Evolutionary conservation across 169 alveolate genomes (phyloP), one percentile per base, ranked within the genome.

Genomic region (Theileria annulata): DNA sequence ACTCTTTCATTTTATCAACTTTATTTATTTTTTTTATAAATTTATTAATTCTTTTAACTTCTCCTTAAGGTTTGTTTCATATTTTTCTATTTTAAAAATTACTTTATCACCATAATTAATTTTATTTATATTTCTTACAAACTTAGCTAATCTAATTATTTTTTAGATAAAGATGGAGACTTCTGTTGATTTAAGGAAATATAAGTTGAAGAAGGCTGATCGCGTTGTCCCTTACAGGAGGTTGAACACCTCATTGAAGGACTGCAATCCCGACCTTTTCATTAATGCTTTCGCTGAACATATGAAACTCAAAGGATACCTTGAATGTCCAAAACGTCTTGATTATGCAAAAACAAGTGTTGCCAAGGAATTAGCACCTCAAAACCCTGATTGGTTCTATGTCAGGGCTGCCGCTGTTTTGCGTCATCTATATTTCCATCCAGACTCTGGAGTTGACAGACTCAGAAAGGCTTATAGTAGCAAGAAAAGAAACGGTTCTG

Each of bases 381-480:
- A 91, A 66, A 95, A 97, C 88, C 95, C 95, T 27, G 98, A 97
- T 87, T 97, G 99, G 99, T 93, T 96, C 75, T 97, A 93, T 94
- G 81, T 95, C 19, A 94, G 99, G 86, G 98, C 99, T 42, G 99
- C 99, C 9, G 97, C 99, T 56, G 91, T 97, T 47, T 94, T 98
- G 76, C 94, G 99, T 71, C 96, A 94, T 81, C 72, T 97, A 51
- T 97, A 97, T 92, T 88, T 96, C 82, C 94, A 97, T 86, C 98
- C 98, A 17, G 96, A 95, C 84, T 88, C 88, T 71, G 99, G 99
- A 58, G 94, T 97, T 54, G 96, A 96, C 35, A 88, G 95, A 51
- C 93, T 96, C 49, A 92, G 97, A 80, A 95, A 95, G 88, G 95
- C 93, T 68, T 97, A 91, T 92, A 96, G 99, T 83, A 93, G 96